A percentile compares a stretch with the other conserved stretches of the same genome.
These are phyloP conservation scores for Suillus americanus DNA, from an alignment of 768 basidiomycete genomes.

Conservation along the genomic window DNA sequence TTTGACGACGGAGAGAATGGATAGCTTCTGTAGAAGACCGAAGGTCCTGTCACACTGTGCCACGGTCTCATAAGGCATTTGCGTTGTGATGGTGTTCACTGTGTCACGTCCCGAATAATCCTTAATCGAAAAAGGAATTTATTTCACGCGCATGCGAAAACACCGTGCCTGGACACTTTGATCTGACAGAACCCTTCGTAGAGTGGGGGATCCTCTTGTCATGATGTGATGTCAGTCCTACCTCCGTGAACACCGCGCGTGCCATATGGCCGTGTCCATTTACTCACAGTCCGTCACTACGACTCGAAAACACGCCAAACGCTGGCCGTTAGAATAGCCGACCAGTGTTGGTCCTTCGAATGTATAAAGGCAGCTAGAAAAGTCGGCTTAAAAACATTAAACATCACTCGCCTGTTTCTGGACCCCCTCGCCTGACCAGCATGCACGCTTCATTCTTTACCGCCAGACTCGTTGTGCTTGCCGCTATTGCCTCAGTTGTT, in stretches of 20 bases:
- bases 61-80: no score
- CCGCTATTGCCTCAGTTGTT: neutral
- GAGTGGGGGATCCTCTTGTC: neutral
- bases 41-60: no score
- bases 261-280: neutral
- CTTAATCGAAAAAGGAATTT: no score
- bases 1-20: no score
- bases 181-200: no score
- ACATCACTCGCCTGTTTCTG: neutral
- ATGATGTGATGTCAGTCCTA: neutral
- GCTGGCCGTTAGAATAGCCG: neutral
- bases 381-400: neutral
- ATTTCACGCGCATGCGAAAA: no score
- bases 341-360: neutral
- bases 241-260: neutral
- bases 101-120: no score
- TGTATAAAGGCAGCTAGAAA: conserved; percentile 19
- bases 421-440: neutral
- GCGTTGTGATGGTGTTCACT: no score
- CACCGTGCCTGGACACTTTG: no score
- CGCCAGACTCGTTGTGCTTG: conserved; percentile 14
- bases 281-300: neutral
- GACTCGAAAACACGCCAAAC: neutral
- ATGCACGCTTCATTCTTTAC: conserved; percentile 22
- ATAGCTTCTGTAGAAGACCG: no score